Evolutionary conservation across 257 asterid genomes (phyloP), one percentile per base, ranked within the genome.

Genomic region (Nyctanthes arbortristis): DNA sequence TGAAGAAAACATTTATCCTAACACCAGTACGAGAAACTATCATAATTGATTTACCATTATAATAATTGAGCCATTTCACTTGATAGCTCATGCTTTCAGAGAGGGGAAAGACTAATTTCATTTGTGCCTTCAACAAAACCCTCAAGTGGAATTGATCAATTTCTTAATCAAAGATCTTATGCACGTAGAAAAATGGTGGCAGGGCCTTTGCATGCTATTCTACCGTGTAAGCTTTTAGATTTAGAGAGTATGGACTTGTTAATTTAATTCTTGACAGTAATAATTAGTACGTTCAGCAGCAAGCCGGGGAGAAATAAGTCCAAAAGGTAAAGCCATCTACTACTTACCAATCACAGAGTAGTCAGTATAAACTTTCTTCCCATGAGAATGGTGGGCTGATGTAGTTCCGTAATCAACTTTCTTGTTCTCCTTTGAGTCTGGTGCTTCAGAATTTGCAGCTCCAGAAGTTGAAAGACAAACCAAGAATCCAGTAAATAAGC

Each of bases 281-380:
- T 52, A 52, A 52, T 20, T 24, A 9, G 31, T 52, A 52, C 20
- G n/a, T 43, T 25, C 20, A 34, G 22, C 40, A 35, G 22, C 30
- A 57, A 13, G 29, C 66, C 49, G 1, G 22, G 20, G 55, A 52
- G 9, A 71, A 74, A 28, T 16, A 37, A 24, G 31, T 31, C 35
- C 37, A 61, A n/a, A 52, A 62, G 55, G 36, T 33, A 28, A 65
- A 72, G 29, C 54, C 33, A 69, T 28, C 69, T 65, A 47, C 14
- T 61, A 79, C 82, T 81, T 29, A 92, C 99, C 92, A 70, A 78
- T 87, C 68, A 93, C 90, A 58, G 90, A 83, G 78, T 86, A 93
- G 87, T 89, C 85, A 2, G 85, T 82, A 71, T 79, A 74, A 62
- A 84, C 82, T 77, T 83, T 84, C 82, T 93, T 93, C 73, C 84